phyloP scores from a whole-genome alignment of 2,329 filamentous ascomycete species.

The Colletotrichum graminicola region DNA sequence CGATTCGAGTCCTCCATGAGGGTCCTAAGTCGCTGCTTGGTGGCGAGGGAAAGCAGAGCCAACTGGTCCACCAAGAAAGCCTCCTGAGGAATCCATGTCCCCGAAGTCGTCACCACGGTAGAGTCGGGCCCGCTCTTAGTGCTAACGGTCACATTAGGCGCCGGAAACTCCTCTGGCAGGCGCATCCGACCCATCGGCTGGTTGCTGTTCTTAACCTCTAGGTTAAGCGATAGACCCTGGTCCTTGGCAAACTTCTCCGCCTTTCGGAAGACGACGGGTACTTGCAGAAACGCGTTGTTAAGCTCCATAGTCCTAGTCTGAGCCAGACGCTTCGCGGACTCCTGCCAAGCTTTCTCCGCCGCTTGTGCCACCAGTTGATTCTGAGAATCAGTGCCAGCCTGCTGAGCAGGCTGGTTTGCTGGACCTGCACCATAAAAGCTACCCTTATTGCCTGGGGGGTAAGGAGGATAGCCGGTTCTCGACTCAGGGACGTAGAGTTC shows the following conservation, averaged over 20 bases:
- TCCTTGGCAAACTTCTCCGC: conserved; percentile 70
- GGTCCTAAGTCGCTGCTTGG: conserved; percentile 81
- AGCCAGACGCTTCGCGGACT: conserved; percentile 72
- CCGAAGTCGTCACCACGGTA: conserved; percentile 71
- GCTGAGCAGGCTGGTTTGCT: conserved; percentile 72
- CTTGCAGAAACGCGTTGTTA: conserved; percentile 78
- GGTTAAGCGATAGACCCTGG: conserved; percentile 67
- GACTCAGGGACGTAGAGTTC: conserved; percentile 70
- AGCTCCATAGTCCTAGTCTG: conserved; percentile 76
- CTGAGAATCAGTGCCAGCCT: conserved; percentile 61
- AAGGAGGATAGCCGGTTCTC: conserved; percentile 66
- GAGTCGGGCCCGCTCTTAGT: conserved; percentile 72
- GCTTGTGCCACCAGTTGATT: conserved; percentile 75
- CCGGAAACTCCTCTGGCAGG: conserved; percentile 62
- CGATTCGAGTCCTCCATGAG: conserved; percentile 82
- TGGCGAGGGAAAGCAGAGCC: conserved; percentile 83
- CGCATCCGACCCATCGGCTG: conserved; percentile 62
- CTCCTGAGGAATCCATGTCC: conserved; percentile 80
- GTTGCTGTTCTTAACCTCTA: conserved; percentile 64
- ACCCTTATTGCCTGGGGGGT: conserved; percentile 66
- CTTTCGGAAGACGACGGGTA: conserved; percentile 70
- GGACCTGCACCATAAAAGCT: conserved; percentile 75
- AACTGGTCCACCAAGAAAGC: conserved; percentile 85
- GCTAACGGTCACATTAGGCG: conserved; percentile 65
- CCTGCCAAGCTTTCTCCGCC: conserved; percentile 74